Base-by-base conservation (phyloP, 2,329 filamentous ascomycete genomes). In the Scleromitrula shiraiana region DNA sequence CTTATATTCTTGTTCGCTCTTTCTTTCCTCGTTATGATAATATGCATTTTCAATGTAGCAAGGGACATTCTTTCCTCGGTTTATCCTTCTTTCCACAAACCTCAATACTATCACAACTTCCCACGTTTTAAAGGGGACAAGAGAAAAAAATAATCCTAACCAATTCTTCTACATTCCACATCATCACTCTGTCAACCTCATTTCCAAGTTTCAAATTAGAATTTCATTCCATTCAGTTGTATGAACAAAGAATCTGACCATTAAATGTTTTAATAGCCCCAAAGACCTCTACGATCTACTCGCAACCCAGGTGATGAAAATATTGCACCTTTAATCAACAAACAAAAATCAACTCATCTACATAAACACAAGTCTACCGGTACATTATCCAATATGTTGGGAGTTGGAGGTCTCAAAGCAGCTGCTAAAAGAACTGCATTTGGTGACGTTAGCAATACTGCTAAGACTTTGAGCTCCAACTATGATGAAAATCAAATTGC, bases 311-410 rank as follows among this genome's bases (percentile, higher is more conserved):
- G 71, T 44, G 84, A 88, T 69, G 88, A 94, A 68, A 93, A 93
- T 66, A 68, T 73, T 50, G 66, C 72, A 41, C 69, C 73, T 46
- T 67, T 65, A 36, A 62, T 64, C 45, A 54, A 72, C 51, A 76
- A 77, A 57, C 80, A 80, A 64, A 70, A 76, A 43, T 41, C 44
- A 41, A 49, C 46, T 45, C 70, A 89, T 53, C 87, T 94, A 59
- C 82, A 88, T 59, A 83, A 85, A 54, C 83, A 88, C 69, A 95
- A 95, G 68, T 94, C 89, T 7, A 82, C 80, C 66, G 66, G 83
- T 68, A 67, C 76, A 75, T 56, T 86, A 69, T 59, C 71, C 62
- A 57, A 56, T 39, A 72, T 72, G 57, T 64, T 74, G 52, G 70
- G 74, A 53, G 74, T 71, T 5, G 74, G 70, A 50, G 74, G 71